phyloP scores from a whole-genome alignment of 2,329 filamentous ascomycete species.

The Magnaporthiopsis incrustans region DNA sequence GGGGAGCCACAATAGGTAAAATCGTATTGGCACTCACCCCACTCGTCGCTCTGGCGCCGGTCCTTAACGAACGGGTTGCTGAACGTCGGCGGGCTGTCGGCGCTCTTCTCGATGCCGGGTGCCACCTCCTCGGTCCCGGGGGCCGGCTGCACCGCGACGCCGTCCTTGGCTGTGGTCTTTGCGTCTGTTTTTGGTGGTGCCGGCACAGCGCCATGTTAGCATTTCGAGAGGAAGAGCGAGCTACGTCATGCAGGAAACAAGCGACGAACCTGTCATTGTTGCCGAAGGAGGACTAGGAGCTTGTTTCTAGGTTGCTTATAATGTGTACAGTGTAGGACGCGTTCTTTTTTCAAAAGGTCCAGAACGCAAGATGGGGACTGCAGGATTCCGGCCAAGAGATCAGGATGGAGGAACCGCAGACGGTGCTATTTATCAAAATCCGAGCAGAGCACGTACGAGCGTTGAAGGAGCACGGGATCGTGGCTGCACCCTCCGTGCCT shows the following conservation, averaged over 20 bases:
- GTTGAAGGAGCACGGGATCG: background rate
- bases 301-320: no score
- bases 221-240: background rate
- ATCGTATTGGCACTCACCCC: slow-evolving; percentile 38
- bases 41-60: slow-evolving; percentile 35
- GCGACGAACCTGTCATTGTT: background rate
- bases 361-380: background rate
- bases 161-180: slow-evolving; percentile 10
- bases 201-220: background rate
- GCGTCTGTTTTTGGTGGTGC: background rate
- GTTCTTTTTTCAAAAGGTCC: background rate
- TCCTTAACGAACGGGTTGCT: slow-evolving; percentile 18
- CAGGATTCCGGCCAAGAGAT: background rate
- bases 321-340: no score
- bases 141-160: slow-evolving; percentile 16
- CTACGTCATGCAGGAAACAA: background rate
- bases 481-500: no score
- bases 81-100: background rate
- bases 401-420: background rate
- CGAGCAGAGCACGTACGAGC: no score
- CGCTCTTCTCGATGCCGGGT: no score
- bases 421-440: background rate
- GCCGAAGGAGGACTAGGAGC: background rate
- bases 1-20: no score
- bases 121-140: slow-evolving; percentile 12